Conservation (phyloP, 192 early-diverging fungal species). For the Coemansia sp. region DNA sequence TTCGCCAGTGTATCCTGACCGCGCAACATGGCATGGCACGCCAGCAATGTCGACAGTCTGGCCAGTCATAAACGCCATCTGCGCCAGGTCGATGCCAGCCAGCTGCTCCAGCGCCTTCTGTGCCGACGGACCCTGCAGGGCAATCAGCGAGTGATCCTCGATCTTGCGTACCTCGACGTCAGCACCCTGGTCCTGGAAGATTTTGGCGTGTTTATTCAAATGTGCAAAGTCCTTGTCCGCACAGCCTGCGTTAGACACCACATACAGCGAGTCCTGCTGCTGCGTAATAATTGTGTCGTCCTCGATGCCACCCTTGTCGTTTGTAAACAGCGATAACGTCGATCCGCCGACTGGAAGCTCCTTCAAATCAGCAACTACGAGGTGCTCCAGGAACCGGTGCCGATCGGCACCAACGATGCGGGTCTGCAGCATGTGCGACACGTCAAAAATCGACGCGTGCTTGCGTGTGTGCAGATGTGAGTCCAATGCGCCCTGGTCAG, state of each 20-base stretch:
- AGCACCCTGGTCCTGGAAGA: conserved; percentile 84
- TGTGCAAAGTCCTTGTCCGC: conserved; percentile 95
- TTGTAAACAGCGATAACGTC: conserved; percentile 92
- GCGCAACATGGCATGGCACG: conserved; percentile 81
- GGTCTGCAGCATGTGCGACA: conserved; percentile 97
- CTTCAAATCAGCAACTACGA: conserved; percentile 85
- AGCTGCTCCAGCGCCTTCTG: conserved; percentile 66
- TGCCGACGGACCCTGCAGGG: conserved; percentile 90
- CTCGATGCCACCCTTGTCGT: conserved; percentile 95
- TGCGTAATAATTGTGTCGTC: conserved; percentile 97
- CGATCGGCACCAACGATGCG: conserved; percentile 85
- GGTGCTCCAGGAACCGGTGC: conserved; percentile 80
- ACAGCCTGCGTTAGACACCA: conserved; percentile 95
- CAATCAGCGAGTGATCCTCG: conserved; percentile 83
- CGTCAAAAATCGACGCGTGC: conserved; percentile 94
- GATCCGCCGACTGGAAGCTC: conserved; percentile 75
- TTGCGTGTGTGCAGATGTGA: conserved; percentile 88
- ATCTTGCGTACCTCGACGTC: conserved; percentile 86
- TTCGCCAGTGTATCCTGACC: conserved; percentile 98
- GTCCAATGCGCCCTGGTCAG: conserved; percentile 77
- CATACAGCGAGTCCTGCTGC: conserved; percentile 75
- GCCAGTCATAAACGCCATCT: conserved; percentile 90
- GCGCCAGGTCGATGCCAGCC: conserved; percentile 57
- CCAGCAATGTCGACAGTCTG: conserved; percentile 71
- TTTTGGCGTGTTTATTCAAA: conserved; percentile 71